Conservation (phyloP, 2,329 filamentous ascomycete genomes). For the Amylocarpus encephaloides region DNA sequence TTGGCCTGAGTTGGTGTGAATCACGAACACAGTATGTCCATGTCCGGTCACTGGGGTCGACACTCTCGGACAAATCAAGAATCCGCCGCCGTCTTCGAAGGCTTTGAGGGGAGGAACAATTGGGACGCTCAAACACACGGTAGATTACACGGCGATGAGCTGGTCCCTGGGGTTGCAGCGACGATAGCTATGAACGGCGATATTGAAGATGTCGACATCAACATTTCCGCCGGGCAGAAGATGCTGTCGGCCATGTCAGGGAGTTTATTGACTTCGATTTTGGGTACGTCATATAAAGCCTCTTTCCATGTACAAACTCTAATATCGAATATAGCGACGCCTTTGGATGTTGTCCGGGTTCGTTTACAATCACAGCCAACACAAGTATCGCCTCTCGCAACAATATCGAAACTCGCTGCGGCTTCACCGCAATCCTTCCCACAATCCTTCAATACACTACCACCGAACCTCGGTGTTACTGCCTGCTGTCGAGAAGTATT, state of each 20-base stretch:
- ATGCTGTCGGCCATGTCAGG: conserved; percentile 93
- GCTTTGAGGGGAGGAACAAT: conserved; percentile 9
- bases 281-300: conserved; percentile 53
- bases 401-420: conserved; percentile 48
- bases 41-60: conserved; percentile 24
- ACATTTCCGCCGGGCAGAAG: conserved; percentile 79
- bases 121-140: conserved; percentile 24
- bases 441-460: conserved; percentile 57
- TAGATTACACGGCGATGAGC: conserved; percentile 26
- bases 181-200: conserved; percentile 28
- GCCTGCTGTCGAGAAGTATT: conserved; percentile 96
- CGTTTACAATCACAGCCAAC: conserved; percentile 78
- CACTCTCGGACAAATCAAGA: conserved; percentile 14
- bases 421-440: conserved; percentile 45
- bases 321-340: conserved; percentile 59
- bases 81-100: conserved; percentile 17
- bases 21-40: conserved; percentile 7
- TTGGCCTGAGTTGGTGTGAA: background rate
- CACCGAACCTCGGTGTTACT: conserved; percentile 81
- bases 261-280: conserved; percentile 79
- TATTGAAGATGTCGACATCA: conserved; percentile 39
- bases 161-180: conserved; percentile 21
- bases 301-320: conserved; percentile 6
- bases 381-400: conserved; percentile 42
- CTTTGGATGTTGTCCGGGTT: conserved; percentile 92